phyloP scores from a whole-genome alignment of 805 yeast genomes.

The Candida adriatica region DNA sequence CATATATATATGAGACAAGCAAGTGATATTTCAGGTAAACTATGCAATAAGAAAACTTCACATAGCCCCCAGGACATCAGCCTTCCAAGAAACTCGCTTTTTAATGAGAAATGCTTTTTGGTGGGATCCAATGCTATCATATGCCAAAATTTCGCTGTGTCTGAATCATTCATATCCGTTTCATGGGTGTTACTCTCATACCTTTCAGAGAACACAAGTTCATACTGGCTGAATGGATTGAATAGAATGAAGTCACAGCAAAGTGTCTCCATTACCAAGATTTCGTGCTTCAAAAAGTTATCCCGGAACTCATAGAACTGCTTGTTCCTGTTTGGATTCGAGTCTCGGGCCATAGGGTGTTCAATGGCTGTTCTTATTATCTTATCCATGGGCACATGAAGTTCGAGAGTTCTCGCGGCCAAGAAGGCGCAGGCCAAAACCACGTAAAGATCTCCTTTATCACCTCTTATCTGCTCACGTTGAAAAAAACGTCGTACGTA shows the following conservation, averaged over 20 bases:
- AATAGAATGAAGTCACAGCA: constrained; percentile 19
- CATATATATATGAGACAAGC: constrained; percentile 7
- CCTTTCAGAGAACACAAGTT: constrained; percentile 1
- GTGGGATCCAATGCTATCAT: background rate
- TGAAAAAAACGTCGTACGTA: constrained; percentile 19
- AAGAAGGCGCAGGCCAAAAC: constrained; percentile 11
- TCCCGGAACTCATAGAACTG: constrained; percentile 16
- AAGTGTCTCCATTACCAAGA: constrained; percentile 17
- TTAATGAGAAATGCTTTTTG: background rate
- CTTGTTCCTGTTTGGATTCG: background rate
- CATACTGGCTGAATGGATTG: constrained; percentile 11
- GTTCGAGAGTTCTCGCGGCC: constrained; percentile 17
- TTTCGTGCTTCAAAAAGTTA: constrained; percentile 11
- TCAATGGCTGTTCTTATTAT: background rate
- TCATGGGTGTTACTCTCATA: constrained; percentile 4
- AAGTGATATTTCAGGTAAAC: constrained; percentile 6
- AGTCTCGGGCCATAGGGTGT: background rate
- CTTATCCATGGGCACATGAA: constrained; percentile 7
- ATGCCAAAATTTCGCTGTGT: constrained; percentile 5
- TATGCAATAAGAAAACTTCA: constrained; percentile 13
- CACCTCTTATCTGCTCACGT: constrained; percentile 3
- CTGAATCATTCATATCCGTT: background rate
- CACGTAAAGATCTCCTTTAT: constrained; percentile 1
- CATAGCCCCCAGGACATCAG: constrained; percentile 7
- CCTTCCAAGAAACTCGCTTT: background rate